These are phyloP conservation scores for Apodospora peruviana DNA, from an alignment of 495 filamentous ascomycete genomes.

Conservation along the genomic window DNA sequence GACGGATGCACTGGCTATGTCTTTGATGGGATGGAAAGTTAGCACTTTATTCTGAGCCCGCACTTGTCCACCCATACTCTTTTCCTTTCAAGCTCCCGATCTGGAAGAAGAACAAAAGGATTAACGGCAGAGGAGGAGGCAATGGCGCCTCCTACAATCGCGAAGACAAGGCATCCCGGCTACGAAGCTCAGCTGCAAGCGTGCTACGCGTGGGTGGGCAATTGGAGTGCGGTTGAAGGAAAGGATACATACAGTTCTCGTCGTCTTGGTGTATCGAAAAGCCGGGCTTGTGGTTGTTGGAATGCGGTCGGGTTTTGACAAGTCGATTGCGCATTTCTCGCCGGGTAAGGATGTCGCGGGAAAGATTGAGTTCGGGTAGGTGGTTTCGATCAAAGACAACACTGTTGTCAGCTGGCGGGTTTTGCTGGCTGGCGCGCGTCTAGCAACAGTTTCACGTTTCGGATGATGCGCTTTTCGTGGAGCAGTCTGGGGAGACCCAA, in stretches of 20 bases:
- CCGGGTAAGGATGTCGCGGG: background rate
- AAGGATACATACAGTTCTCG: conserved; percentile 27
- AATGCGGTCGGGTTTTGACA: conserved; percentile 28
- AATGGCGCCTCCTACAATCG: background rate
- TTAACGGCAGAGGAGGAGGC: background rate
- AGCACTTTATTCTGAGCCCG: background rate
- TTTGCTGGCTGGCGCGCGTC: background rate
- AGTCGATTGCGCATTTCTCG: conserved; percentile 34
- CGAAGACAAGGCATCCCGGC: too few species aligned
- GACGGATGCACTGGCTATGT: conserved; percentile 1
- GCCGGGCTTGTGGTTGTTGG: conserved; percentile 21
- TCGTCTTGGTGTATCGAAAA: conserved; percentile 26
- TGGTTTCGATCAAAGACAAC: too few species aligned
- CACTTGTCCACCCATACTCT: background rate
- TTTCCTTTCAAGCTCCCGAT: background rate
- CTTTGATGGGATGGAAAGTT: background rate
- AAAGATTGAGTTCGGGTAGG: background rate
- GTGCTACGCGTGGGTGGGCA: too few species aligned
- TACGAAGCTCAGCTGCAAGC: too few species aligned
- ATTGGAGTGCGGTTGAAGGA: background rate
- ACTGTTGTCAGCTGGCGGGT: too few species aligned
- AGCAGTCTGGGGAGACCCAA: background rate
- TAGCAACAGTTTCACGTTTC: background rate
- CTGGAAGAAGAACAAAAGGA: background rate
- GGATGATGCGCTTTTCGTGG: background rate